phyloP scores from a whole-genome alignment of 1,284 basidiomycete species.

The Polyporus tsugae region DNA sequence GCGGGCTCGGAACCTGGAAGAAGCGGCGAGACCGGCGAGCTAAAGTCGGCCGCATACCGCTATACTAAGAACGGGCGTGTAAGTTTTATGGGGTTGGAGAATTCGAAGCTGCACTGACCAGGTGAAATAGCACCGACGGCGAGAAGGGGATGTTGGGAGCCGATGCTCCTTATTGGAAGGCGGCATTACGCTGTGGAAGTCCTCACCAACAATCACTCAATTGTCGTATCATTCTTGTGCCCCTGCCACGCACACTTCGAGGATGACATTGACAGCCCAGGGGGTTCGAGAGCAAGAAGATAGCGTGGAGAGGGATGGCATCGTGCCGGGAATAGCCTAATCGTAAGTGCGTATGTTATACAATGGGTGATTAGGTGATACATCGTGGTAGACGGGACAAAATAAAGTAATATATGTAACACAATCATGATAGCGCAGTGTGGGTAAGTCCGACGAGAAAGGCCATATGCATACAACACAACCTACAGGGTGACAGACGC shows the following conservation, averaged over 20 bases:
- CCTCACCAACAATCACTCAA: slow-evolving; percentile 29
- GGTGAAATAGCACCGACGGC: slow-evolving; percentile 4
- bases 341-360: slow-evolving; percentile 23
- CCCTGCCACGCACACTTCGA: not conserved
- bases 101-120: not conserved
- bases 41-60: slow-evolving; percentile 15
- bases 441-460: slow-evolving; percentile 8
- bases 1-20: slow-evolving; percentile 66
- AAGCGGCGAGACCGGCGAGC: slow-evolving; percentile 44
- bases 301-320: slow-evolving; percentile 20
- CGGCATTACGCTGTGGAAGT: slow-evolving; percentile 17
- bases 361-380: slow-evolving; percentile 32
- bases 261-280: slow-evolving; percentile 11
- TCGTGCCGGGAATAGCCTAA: slow-evolving; percentile 9
- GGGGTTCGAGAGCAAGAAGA: slow-evolving; percentile 18
- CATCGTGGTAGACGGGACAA: slow-evolving; percentile 25
- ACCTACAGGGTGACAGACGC: slow-evolving; percentile 7
- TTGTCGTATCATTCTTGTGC: slow-evolving; percentile 7
- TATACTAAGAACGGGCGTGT: slow-evolving; percentile 8
- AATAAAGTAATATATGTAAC: slow-evolving; percentile 20
- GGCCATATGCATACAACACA: slow-evolving; percentile 12
- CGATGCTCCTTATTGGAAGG: not conserved
- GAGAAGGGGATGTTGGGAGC: not conserved
- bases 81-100: not conserved
- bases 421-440: slow-evolving; percentile 10